Evolutionary conservation across 148 eudicot species (phyloP).

Genomic region (Diospyros lotus): DNA sequence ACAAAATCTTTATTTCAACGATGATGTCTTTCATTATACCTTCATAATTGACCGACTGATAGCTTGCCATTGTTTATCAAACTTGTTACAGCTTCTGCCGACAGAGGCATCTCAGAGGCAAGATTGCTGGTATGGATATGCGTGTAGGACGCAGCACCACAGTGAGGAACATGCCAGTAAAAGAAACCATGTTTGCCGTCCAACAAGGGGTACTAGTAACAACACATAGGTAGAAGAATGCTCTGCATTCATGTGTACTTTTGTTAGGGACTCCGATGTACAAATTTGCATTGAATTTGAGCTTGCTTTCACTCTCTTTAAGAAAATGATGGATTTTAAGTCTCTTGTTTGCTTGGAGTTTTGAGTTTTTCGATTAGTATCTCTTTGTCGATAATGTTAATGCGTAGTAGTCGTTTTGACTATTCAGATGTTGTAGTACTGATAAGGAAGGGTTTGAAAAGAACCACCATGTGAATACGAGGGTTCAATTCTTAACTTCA

Average conservation of each 20-base stretch:
- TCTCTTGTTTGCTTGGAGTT: background rate
- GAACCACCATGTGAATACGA: too few species aligned
- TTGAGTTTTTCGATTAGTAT: too few species aligned
- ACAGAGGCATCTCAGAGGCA: slow-evolving; percentile 54
- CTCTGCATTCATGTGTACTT: background rate
- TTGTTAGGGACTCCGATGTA: background rate
- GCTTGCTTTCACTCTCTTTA: background rate
- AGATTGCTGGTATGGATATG: slow-evolving; percentile 92
- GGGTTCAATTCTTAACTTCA: too few species aligned
- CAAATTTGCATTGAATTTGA: background rate
- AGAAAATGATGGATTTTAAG: background rate
- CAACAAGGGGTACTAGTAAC: slow-evolving; percentile 51
- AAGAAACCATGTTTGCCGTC: slow-evolving; percentile 89
- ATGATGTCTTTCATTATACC: too few species aligned
- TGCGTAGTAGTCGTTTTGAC: too few species aligned
- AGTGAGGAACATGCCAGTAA: slow-evolving; percentile 71
- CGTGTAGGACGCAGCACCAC: slow-evolving; percentile 83
- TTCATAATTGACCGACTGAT: too few species aligned
- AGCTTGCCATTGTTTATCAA: background rate
- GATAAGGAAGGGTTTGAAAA: too few species aligned
- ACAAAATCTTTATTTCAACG: too few species aligned
- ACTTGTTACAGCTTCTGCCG: slow-evolving; percentile 49
- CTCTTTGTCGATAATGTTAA: too few species aligned
- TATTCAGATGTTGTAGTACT: too few species aligned
- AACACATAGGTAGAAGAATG: slow-evolving; percentile 12